A percentile compares a stretch with the other conserved stretches of the same genome.
phyloP scores from a whole-genome alignment of 2,329 filamentous ascomycete species.

The Magnaporthales sp. region DNA sequence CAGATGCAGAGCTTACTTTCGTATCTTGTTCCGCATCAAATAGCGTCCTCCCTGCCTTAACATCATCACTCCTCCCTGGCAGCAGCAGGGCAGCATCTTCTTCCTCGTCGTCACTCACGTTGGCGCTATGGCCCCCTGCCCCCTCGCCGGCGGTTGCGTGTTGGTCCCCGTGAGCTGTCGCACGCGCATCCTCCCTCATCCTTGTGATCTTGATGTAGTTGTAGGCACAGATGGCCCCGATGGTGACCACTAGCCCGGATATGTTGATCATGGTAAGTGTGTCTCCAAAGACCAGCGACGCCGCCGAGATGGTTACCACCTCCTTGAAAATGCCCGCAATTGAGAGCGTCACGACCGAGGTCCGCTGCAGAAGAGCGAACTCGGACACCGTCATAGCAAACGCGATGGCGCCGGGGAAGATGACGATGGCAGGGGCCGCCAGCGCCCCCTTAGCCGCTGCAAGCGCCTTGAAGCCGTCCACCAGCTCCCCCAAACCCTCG shows the following conservation, averaged over 20 bases:
- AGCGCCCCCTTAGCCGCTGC: slow-evolving; percentile 58
- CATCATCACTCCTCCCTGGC: neutral
- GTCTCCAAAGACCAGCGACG: slow-evolving; percentile 82
- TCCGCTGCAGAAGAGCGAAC: slow-evolving; percentile 90
- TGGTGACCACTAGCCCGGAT: slow-evolving; percentile 78
- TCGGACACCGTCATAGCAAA: slow-evolving; percentile 94
- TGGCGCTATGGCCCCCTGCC: slow-evolving; percentile 11
- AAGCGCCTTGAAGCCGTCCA: slow-evolving; percentile 56
- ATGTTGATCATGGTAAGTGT: slow-evolving; percentile 81
- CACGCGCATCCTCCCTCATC: slow-evolving; percentile 71
- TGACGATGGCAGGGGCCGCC: slow-evolving; percentile 60
- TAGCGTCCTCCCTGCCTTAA: neutral
- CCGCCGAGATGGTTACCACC: slow-evolving; percentile 88
- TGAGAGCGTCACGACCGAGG: slow-evolving; percentile 88
- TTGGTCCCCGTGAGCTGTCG: neutral
- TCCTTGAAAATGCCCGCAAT: slow-evolving; percentile 99
- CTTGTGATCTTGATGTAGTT: slow-evolving; percentile 90
- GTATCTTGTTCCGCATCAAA: neutral
- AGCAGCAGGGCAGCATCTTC: slow-evolving; percentile 38
- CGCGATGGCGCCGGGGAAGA: slow-evolving; percentile 85
- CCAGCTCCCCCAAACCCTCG: slow-evolving; percentile 66
- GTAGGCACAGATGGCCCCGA: slow-evolving; percentile 77
- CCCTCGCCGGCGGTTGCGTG: slow-evolving; percentile 5
- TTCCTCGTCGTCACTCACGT: slow-evolving; percentile 26
- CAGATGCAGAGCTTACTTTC: neutral